These are phyloP conservation scores for Scedosporium aurantiacum DNA, from an alignment of 2,329 filamentous ascomycete species.

Conservation along the genomic window DNA sequence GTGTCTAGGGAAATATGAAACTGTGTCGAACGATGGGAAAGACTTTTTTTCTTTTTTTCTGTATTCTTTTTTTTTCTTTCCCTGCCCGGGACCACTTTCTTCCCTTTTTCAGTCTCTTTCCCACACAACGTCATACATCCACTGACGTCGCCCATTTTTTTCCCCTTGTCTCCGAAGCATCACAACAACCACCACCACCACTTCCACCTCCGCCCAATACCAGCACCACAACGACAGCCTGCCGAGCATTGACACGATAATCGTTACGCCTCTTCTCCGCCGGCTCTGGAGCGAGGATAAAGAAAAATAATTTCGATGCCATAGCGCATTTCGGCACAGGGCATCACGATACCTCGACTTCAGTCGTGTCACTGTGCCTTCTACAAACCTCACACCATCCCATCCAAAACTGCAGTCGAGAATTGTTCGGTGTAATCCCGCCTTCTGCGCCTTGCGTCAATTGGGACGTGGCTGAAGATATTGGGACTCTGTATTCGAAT, in stretches of 20 bases:
- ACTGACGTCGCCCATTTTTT: constrained; percentile 8
- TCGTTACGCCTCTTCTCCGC: background rate
- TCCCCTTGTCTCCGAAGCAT: constrained; percentile 6
- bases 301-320: background rate
- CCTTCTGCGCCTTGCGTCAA: background rate
- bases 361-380: background rate
- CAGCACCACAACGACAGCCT: background rate
- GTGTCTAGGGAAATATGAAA: background rate
- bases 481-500: constrained; percentile 2
- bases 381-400: background rate
- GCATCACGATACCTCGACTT: background rate
- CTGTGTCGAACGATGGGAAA: constrained; percentile 6
- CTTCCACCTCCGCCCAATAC: background rate
- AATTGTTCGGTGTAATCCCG: background rate
- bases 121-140: constrained; percentile 8
- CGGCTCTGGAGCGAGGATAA: background rate
- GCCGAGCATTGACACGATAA: background rate
- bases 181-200: constrained; percentile 5
- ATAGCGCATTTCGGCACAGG: background rate
- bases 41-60: background rate
- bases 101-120: constrained; percentile 3
- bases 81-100: constrained; percentile 1
- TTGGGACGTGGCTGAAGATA: background rate
- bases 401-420: background rate
- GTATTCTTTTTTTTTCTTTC: background rate